Base-by-base conservation (phyloP, 768 basidiomycete species). In the Clavulina sp. region DNA sequence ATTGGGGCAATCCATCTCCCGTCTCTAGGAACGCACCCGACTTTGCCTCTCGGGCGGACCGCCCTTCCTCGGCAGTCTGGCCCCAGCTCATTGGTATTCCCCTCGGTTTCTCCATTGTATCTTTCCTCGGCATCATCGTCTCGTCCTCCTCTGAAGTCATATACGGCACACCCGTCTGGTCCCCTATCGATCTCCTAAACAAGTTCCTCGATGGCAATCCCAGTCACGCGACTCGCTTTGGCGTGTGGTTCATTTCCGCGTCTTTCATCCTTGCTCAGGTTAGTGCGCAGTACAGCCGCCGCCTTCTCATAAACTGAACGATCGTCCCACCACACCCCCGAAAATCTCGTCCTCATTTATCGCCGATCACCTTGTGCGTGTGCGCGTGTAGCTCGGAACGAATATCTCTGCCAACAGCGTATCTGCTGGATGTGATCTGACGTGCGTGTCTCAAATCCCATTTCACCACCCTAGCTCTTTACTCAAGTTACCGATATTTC, bases 371-470 rank as follows among this genome's bases (percentile, higher is more conserved):
- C 19, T 9, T 36, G 4, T 5, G 36, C 24, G 28, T 40, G 28
- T 48, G 41, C 41, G 23, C 50, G 33, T 52, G 26, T 51, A 41
- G 51, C 52, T 52, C 56, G 80, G 78, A 18, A 83, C 81, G 29
- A 86, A 84, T 63, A 81, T 84, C 59, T 80, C 82, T 6, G 84
- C 84, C 29, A 87, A 88, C 66, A 79, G 81, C 3, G 75, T 87
- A 60, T 81, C 78, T 41, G 84, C 85, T 3, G 84, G 86, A 13
- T 85, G 83, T 60, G 84, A 88, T 63, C 64, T 88, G 57, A 87
- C 84, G 1, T 38, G 9, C 9, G 9, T 38, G 34, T 38, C 19
- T 38, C 34, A 9, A 9, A 19, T 38, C 19, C 19, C 19, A 38
- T 38, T 38, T 9, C 19, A 38, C 9, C 9, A 9, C 19, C 9